A percentile compares a stretch with the other conserved stretches of the same genome.
phyloP scores from a whole-genome alignment of 2,329 filamentous ascomycete species.

The Fusarium succisae region DNA sequence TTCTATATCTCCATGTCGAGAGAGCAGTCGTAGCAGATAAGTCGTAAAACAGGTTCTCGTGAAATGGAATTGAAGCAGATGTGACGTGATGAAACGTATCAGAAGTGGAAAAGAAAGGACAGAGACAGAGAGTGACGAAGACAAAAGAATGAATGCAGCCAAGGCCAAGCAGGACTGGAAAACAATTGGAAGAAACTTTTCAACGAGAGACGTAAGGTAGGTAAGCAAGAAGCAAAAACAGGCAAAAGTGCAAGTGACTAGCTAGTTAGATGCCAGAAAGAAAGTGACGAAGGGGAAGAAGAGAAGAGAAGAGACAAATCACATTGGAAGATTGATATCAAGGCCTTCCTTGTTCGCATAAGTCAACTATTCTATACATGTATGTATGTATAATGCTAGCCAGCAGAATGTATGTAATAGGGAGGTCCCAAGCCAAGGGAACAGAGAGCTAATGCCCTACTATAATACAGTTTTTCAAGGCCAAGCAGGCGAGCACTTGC shows the following conservation, averaged over 20 bases:
- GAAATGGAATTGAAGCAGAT: background rate
- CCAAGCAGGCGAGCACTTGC: constrained; percentile 1
- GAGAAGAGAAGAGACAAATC: constrained; percentile 17
- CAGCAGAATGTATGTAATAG: background rate
- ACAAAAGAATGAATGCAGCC: constrained; percentile 35
- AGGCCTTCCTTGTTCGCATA: constrained; percentile 34
- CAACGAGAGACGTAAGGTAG: constrained; percentile 24
- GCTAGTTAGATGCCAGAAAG: background rate
- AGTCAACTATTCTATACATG: background rate
- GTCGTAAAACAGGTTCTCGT: background rate
- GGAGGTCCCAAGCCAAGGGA: background rate
- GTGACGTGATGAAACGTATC: constrained; percentile 5
- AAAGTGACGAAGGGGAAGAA: background rate
- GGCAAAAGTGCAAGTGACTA: constrained; percentile 7
- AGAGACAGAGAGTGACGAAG: background rate
- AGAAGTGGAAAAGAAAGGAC: background rate
- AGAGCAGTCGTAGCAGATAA: background rate
- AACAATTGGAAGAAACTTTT: constrained; percentile 5
- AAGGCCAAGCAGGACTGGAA: constrained; percentile 31
- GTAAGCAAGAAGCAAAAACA: constrained; percentile 26
- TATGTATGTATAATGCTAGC: background rate
- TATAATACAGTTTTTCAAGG: background rate
- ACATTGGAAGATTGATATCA: constrained; percentile 24
- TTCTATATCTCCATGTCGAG: constrained; percentile 25
- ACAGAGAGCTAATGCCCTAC: constrained; percentile 10